Evolutionary conservation across 83 land plant species (phyloP).

Genomic region (Isoetes engelmannii): DNA sequence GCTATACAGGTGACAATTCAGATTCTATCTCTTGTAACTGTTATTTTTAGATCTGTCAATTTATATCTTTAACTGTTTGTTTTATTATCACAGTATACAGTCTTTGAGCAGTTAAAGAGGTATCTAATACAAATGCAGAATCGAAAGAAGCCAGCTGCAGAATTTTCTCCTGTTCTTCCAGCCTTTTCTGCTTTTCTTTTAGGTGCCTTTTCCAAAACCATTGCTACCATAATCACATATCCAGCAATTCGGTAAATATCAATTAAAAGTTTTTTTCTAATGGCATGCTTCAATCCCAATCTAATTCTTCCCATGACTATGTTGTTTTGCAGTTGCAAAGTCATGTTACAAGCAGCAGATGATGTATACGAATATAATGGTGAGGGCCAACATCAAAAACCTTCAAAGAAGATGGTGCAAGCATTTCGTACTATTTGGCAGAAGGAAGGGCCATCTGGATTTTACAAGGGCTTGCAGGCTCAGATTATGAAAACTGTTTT

Average conservation of each 20-base stretch:
- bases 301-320: neutral
- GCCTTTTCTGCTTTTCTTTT: slow-evolving; percentile 78
- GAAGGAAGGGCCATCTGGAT: slow-evolving; percentile 65
- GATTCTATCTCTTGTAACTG: neutral
- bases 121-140: slow-evolving; percentile 34
- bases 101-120: slow-evolving; percentile 78
- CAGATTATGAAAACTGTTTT: slow-evolving; percentile 91
- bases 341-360: slow-evolving; percentile 78
- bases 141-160: slow-evolving; percentile 11
- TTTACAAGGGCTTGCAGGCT: slow-evolving; percentile 80
- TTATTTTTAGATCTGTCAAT: too few relatives aligned
- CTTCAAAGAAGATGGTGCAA: slow-evolving; percentile 38
- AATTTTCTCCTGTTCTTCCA: slow-evolving; percentile 61
- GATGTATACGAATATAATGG: neutral
- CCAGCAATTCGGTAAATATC: slow-evolving; percentile 74
- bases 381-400: slow-evolving; percentile 13
- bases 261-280: neutral
- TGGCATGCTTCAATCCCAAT: too few relatives aligned
- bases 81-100: slow-evolving; percentile 61
- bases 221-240: slow-evolving; percentile 73
- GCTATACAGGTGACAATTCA: slow-evolving; percentile 65
- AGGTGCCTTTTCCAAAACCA: slow-evolving; percentile 81
- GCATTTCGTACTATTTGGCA: slow-evolving; percentile 52
- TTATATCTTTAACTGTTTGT: neutral
- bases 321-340: slow-evolving; percentile 57